Base-by-base conservation (phyloP, 2,329 filamentous ascomycete species). In the Penicillium fuscoglaucum region DNA sequence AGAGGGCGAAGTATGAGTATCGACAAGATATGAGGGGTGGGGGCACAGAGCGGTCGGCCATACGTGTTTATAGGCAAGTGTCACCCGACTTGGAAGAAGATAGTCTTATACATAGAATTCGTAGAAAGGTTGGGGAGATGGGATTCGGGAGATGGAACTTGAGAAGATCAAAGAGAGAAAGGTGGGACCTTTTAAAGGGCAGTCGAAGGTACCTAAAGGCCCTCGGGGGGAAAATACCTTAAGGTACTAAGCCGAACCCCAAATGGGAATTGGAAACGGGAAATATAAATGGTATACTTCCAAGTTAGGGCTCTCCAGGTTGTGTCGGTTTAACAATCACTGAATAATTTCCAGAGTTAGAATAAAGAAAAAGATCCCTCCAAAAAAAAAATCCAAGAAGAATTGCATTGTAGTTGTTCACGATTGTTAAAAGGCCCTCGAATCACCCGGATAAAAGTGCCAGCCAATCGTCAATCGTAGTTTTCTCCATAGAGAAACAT, bases 381-480 rank as follows among this genome's bases (percentile, higher is more conserved):
- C 10, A 26, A 29, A 13, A 21, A 13, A 21, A 33, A 41, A 52
- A 8, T 21, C 10, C 3, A 51, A 17, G 35, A 50, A 10, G n/a
- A 43, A 45, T 35, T 7, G 19, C 7, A 37, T 24, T 39, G 28
- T 29, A 29, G 13, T 35, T 48, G n/a, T 46, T 55, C 51, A 51
- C 26, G 26, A 29, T 55, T 51, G 33, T 46, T 21, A 21, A 9
- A 15, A 53, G 29, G 35, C 4, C 29, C 19, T 47, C 17, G 31
- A 31, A 31, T 41, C 45, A 24, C 61, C 4, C 62, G 60, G 60
- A 40, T 31, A 58, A 59, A 45, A 47, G 2, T 60, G 51, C 61
- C 61, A 45, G 37, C 63, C 61, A 65, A 65, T 65, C 21, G 43
- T 35, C 26, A 31, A 12, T 13, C 12, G 31, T 33, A 13, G 31